A percentile compares a stretch with the other conserved stretches of the same genome.
Evolutionary conservation across 169 alveolate species (phyloP).

Genomic region (Plasmodium ovale): DNA sequence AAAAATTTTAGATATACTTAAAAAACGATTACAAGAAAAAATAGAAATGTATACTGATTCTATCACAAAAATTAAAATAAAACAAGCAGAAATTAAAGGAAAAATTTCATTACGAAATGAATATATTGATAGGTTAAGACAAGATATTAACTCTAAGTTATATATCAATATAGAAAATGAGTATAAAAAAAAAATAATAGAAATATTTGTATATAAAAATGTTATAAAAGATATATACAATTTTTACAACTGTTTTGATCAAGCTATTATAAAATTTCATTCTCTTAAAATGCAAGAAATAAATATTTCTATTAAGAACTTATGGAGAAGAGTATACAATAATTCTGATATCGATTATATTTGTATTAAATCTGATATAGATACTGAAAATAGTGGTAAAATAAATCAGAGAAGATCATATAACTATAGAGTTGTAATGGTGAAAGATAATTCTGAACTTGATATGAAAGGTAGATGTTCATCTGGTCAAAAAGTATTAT

Average conservation of each 20-base stretch:
- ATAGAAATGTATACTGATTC: conserved; percentile 29
- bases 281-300: conserved; percentile 95
- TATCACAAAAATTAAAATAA: conserved; percentile 43
- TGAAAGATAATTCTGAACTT: conserved; percentile 87
- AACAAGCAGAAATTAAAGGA: conserved; percentile 77
- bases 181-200: conserved; percentile 51
- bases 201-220: conserved; percentile 72
- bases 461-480: conserved; percentile 98
- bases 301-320: conserved; percentile 93
- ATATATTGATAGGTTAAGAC: conserved; percentile 68
- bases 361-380: conserved; percentile 37
- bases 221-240: conserved; percentile 39
- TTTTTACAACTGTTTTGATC: conserved; percentile 79
- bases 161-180: conserved; percentile 69
- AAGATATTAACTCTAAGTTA: conserved; percentile 74
- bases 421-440: conserved; percentile 91
- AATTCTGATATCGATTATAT: conserved; percentile 96
- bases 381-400: conserved; percentile 29
- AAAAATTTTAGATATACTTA: conserved; percentile 1
- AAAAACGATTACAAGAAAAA: conserved; percentile 24
- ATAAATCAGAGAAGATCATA: conserved; percentile 79
- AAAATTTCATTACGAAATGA: conserved; percentile 47
- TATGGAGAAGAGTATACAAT: conserved; percentile 96
- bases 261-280: conserved; percentile 81
- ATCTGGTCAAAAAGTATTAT: conserved; percentile 97